A percentile compares a stretch with the other conserved stretches of the same genome.
Conservation (phyloP, 805 yeast genomes). For the Komagataella phaffii region DNA sequence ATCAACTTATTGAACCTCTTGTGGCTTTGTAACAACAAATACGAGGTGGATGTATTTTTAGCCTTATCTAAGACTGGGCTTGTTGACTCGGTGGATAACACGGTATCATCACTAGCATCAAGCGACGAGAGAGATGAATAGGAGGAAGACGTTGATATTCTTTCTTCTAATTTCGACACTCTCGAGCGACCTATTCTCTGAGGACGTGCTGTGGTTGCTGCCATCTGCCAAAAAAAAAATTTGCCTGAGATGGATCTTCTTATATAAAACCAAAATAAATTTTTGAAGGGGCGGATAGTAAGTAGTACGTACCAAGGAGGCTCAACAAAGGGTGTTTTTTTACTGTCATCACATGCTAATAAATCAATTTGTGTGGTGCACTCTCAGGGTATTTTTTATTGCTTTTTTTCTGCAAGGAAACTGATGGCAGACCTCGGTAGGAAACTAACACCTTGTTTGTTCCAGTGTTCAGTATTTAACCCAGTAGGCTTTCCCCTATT, state of each 20-base stretch:
- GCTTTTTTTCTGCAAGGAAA: no score
- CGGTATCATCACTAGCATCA: neutral
- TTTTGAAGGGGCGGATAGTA: neutral
- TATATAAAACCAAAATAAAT: no score
- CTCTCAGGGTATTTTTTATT: neutral
- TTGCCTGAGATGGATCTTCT: neutral
- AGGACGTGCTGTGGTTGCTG: neutral
- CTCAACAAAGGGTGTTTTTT: neutral
- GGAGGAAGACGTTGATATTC: neutral
- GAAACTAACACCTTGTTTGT: neutral
- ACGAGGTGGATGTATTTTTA: neutral
- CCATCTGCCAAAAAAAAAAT: neutral
- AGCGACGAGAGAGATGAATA: neutral
- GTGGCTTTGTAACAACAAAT: constrained; percentile 10
- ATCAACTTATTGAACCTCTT: constrained; percentile 14
- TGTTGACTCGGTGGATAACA: neutral
- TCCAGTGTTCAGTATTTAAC: no score
- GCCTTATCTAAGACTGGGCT: neutral
- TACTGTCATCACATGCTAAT: neutral
- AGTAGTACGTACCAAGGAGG: neutral
- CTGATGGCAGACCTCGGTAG: no score
- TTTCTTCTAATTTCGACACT: neutral
- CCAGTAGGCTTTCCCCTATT: neutral
- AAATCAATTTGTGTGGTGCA: neutral
- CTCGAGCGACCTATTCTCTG: neutral